Base-by-base conservation (phyloP, 2,329 filamentous ascomycete species). In the Fusarium tuaranense region DNA sequence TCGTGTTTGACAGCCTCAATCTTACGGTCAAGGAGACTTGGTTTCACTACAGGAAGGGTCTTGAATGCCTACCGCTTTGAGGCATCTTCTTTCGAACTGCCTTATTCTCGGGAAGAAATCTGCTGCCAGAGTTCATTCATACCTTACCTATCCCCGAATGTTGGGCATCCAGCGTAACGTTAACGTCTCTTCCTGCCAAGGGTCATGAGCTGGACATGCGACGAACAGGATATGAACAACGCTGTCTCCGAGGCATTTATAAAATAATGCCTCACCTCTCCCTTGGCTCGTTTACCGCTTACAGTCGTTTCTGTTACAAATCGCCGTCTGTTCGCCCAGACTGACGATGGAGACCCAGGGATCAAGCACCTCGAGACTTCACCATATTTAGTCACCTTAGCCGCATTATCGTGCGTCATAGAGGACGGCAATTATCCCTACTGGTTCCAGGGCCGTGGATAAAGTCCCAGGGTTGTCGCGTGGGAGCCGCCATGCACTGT, bases 231-330 rank as follows among this genome's bases (percentile, higher is more conserved):
- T n/a, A 53, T 36, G 7, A 3, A 22, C 12, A 22, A 38, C 9
- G 9, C 7, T 5, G n/a, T 7, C 16, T 6, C 30, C 44, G 61
- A 39, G 44, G 44, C 16, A 53, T 63, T 63, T 34, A 48, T 22
- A 0, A 51, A 30, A 60, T 62, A 53, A 51, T 63, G 22, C 61
- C 61, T 63, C 61, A 53, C 22, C 32, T 7, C 61, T 53, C 27
- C 22, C 44, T 12, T 16, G 32, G 20, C n/a, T 38, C 60, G 27
- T 22, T 8, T 13, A 30, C 51, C 32, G 16, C 16, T 22, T 48
- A 32, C 14, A 6, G 32, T 39, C 22, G 61, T 38, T 53, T 63
- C 61, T n/a, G 32, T 63, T 63, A 63, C 44, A 32, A 63, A 63
- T 63, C 25, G 18, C 9, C 16, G 22, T 30, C 36, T 13, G 13